Evolutionary conservation across 2,329 filamentous ascomycete species (phyloP), one percentile per base, ranked within the genome.

Genomic region (Neofusicoccum sp.): DNA sequence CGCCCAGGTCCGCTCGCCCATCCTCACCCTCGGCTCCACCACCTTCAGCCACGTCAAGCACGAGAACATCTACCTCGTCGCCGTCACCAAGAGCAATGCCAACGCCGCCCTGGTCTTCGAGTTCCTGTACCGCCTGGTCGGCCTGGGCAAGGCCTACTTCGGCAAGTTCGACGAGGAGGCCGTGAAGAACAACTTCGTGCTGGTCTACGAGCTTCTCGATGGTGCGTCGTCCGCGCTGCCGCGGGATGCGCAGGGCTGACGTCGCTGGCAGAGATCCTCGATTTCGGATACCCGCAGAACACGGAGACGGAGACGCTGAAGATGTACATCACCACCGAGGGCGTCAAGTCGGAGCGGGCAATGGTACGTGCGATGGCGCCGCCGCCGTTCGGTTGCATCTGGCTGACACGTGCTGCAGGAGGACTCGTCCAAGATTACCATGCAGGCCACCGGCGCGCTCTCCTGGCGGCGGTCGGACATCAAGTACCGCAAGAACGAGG

Each of bases 271-370:
- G 95, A 99, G 79, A 97, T 99, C 71, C 87, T 99, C 74, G 95
- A 99, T 78, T 99, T 99, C 77, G 95, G 95, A 64, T 99, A 99
- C 75, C 95, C 95, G 34, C 95, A 99, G 76, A 98, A 98, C 76
- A 99, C 95, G 64, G 95, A 99, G 79, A 96, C 93, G 58, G 95
- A 99, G 75, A 98, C 95, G 14, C 82, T 99, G 69, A 99, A 99
- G 79, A 98, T 98, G 93, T 99, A 99, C 82, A 99, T 99, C 72
- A 99, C 96, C 44, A 99, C 95, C 36, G 95, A 99, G 79, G 95
- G 95, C 62, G 93, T 99, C 78, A 97, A 97, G 77, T 96, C 92
- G 33, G 92, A 92, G 75, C 82, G 87, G 67, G 87, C 84, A 66
- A 89, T 87, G 78, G 76, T 73, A 73, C 11, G 53, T 34, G 14